Evolutionary conservation across 768 basidiomycete genomes (phyloP), one percentile per base, ranked within the genome.

Genomic region (Paxillus involutus): DNA sequence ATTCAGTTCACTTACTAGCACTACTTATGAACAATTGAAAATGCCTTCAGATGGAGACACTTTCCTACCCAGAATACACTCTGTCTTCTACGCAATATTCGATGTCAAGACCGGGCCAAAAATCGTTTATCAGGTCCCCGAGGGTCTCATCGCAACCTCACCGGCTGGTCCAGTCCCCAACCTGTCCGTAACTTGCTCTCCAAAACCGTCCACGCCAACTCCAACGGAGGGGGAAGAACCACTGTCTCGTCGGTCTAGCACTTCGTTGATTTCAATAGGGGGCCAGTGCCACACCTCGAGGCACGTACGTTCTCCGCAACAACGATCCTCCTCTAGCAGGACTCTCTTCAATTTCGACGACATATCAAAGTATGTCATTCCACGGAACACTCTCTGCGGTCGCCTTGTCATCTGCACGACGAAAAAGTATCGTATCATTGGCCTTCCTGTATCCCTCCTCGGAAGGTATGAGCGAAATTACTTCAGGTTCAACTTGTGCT

Each of bases 81-180:
- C 92, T 11, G 88, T 96, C 13, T 98, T 98, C 75, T 98, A 97
- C 65, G 88, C 95, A 4, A 85, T 89, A 13, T 98, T 99, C 68
- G 93, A 98, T 71, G 80, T 87, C 36, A 75, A 73, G 6, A 83
- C 88, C 51, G 96, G 97, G 2, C 91, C 94, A 3, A 91, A 91
- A 64, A 89, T 98, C 44, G 85, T 92, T 5, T 89, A 89, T 63
- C 95, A 98, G 72, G 94, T 97, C 7, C 96, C 96, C 1, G 96
- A 97, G 67, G 91, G 86, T 42, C 83, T 94, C 47, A 91, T 96
- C 57, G 80, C 85, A 6, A 70, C 73, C 26, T 68, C 75, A 12
- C 63, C 66, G 4, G 59, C 75, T 19, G 75, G 68, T 30, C 56
- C 62, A 64, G 61, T 62, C 53, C 45, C 65, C 64, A 63, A 60